Evolutionary conservation across 306 rosid genomes (phyloP).

Genomic region (Corylus americana): DNA sequence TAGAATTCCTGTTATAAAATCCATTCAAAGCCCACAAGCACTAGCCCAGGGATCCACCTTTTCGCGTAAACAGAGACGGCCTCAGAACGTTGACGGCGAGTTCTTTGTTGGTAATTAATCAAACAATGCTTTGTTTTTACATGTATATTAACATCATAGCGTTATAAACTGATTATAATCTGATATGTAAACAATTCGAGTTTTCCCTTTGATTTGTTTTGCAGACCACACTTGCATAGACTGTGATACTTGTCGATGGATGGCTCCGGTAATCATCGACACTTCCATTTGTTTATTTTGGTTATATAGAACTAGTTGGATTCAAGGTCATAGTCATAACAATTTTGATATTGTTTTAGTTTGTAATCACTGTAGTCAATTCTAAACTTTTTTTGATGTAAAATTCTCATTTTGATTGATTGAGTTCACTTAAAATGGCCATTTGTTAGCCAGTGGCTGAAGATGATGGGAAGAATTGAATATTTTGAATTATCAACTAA

Average conservation of each 20-base stretch:
- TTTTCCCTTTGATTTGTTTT: neutral
- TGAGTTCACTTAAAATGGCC: too few species aligned
- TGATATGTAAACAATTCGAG: too few species aligned
- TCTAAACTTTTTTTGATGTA: neutral
- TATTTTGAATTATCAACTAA: neutral
- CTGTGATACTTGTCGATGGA: conserved; percentile 26
- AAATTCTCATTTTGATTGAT: neutral
- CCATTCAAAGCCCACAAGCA: neutral
- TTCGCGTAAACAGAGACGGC: neutral
- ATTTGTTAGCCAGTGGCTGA: neutral
- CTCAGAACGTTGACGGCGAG: conserved; percentile 12
- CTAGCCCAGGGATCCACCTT: neutral
- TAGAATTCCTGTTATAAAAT: conserved; percentile 5
- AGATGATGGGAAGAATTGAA: neutral
- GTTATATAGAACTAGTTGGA: neutral
- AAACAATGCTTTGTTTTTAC: neutral
- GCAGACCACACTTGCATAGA: conserved; percentile 25
- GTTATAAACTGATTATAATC: too few species aligned
- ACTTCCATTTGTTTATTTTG: neutral
- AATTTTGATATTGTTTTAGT: neutral
- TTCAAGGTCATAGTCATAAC: neutral
- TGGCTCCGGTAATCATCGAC: conserved; percentile 19
- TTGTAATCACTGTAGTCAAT: too few species aligned
- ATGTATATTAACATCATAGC: neutral
- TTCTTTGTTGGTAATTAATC: conserved; percentile 5